phyloP scores from a whole-genome alignment of 75 land plant species.

The Pseudotsuga menziesii region DNA sequence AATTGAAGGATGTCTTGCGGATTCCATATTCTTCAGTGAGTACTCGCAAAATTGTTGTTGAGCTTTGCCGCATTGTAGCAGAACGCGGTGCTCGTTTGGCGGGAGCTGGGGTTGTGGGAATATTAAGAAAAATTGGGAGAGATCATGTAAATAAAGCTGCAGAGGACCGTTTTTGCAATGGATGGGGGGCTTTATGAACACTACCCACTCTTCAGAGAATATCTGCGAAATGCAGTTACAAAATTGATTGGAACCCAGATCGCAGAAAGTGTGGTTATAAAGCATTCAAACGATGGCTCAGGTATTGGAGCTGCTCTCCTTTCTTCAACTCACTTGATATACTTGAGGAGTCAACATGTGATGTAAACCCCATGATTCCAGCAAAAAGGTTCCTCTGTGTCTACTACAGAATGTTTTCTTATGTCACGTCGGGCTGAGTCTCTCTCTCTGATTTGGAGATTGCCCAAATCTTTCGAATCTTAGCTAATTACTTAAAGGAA shows the following conservation, averaged over 20 bases:
- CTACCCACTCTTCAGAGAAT: conserved; percentile 51
- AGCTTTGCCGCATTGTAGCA: conserved; percentile 61
- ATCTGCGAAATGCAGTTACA: conserved; percentile 46
- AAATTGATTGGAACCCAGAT: conserved; percentile 67
- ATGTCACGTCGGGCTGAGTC: too few relatives aligned
- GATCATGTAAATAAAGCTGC: conserved; percentile 25
- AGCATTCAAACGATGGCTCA: conserved; percentile 80
- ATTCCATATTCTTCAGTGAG: neutral
- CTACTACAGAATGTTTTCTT: too few relatives aligned
- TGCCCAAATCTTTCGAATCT: too few relatives aligned
- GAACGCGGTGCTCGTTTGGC: conserved; percentile 74
- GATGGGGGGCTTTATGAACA: conserved; percentile 91
- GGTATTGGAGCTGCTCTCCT: conserved; percentile 89
- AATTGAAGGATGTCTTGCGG: conserved; percentile 30
- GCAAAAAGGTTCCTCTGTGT: too few relatives aligned
- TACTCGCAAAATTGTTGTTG: conserved; percentile 46
- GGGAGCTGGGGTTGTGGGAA: conserved; percentile 74
- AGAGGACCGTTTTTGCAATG: conserved; percentile 46
- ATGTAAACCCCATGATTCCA: too few relatives aligned
- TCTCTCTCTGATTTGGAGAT: too few relatives aligned
- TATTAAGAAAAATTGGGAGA: conserved; percentile 67
- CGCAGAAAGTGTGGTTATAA: conserved; percentile 27
- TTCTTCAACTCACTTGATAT: conserved; percentile 75
- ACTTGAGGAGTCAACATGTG: too few relatives aligned
- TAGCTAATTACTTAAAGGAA: too few relatives aligned